Conservation (phyloP, 2,329 filamentous ascomycete species). For the Bimuria novae-zelandiae region DNA sequence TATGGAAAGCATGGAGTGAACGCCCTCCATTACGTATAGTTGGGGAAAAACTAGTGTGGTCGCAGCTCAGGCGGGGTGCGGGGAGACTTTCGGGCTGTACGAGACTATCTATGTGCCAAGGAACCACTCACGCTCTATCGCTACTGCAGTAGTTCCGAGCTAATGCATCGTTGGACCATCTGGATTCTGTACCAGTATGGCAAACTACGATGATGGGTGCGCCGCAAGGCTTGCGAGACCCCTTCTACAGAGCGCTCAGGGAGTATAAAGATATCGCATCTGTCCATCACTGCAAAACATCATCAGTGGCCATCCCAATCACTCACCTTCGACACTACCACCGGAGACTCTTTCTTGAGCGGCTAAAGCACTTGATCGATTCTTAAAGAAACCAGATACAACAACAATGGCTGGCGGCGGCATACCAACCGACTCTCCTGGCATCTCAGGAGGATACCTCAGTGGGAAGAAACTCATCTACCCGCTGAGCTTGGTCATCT, state of each 20-base stretch:
- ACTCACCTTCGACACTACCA: no score
- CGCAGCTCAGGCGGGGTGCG: conserved; percentile 3
- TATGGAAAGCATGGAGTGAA: not conserved
- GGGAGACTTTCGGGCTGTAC: conserved; percentile 3
- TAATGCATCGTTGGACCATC: not conserved
- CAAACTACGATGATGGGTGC: not conserved
- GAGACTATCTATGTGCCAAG: conserved; percentile 1
- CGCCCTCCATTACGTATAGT: not conserved
- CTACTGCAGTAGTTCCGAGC: not conserved
- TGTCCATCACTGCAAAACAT: not conserved
- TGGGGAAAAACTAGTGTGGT: not conserved
- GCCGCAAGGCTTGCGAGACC: not conserved
- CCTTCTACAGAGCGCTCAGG: not conserved
- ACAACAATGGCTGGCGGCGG: conserved; percentile 11
- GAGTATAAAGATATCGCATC: not conserved
- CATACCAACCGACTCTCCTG: conserved; percentile 3
- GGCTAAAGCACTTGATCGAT: no score
- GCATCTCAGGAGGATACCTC: conserved; percentile 6
- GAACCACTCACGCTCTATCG: not conserved
- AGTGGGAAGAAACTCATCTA: conserved; percentile 10
- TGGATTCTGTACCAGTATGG: conserved; percentile 1
- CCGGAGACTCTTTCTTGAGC: no score
- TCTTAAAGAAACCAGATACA: no score
- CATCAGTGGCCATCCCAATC: not conserved
- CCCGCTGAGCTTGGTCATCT: conserved; percentile 58